These are phyloP conservation scores for Suillus luteus DNA, from an alignment of 768 basidiomycete species.

Conservation along the genomic window DNA sequence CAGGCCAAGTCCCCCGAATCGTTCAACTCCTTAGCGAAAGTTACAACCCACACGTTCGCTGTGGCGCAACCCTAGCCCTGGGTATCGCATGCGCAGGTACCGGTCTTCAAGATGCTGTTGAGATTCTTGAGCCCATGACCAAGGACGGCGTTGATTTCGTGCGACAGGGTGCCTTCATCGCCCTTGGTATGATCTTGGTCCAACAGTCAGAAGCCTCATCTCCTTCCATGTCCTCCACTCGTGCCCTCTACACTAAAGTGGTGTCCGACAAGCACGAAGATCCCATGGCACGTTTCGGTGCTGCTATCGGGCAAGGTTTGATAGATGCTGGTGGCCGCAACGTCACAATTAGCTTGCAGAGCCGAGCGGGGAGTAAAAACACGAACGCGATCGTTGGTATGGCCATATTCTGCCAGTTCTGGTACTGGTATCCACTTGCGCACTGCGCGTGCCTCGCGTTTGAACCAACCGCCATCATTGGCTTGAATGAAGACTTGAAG, in stretches of 20 bases:
- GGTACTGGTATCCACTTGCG: conserved; percentile 99
- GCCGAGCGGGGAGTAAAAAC: conserved; percentile 89
- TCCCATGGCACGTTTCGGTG: conserved; percentile 97
- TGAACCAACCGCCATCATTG: conserved; percentile 94
- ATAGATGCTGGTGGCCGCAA: conserved; percentile 98
- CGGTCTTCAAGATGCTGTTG: conserved; percentile 88
- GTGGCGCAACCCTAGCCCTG: conserved; percentile 93
- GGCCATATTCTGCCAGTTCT: conserved; percentile 97
- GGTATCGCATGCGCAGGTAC: conserved; percentile 98
- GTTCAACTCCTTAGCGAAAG: conserved; percentile 97
- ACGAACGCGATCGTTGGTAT: conserved; percentile 97
- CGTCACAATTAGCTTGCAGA: conserved; percentile 91
- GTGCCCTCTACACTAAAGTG: conserved; percentile 87
- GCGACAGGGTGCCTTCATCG: conserved; percentile 94
- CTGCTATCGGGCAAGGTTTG: conserved; percentile 92
- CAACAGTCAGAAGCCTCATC: conserved; percentile 93
- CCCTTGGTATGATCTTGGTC: conserved; percentile 95
- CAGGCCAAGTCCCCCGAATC: conserved; percentile 92
- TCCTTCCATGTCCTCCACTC: conserved; percentile 76
- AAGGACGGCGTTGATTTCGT: conserved; percentile 99
- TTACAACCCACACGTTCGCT: conserved; percentile 98
- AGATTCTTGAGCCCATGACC: conserved; percentile 96
- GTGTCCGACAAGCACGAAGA: conserved; percentile 97
- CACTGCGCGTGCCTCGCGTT: conserved; percentile 93
- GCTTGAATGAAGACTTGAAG: conserved; percentile 83